Base-by-base conservation (phyloP, 495 filamentous ascomycete genomes). In the Penicillium ucsense region DNA sequence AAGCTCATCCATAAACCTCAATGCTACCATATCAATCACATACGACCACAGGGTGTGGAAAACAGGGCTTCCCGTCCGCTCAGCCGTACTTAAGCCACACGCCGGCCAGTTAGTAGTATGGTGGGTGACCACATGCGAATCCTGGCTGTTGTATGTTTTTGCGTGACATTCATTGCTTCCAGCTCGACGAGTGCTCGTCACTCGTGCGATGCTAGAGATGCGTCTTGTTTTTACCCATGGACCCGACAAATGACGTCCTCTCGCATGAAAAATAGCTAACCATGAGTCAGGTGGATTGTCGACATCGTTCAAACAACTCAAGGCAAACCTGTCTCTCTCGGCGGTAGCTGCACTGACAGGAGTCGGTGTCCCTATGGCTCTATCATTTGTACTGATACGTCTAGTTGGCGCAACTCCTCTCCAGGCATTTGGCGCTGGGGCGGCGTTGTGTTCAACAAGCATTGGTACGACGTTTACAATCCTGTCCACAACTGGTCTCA, bases 391-490 rank as follows among this genome's bases (percentile, higher is more conserved):
- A 27, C 66, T 88, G 2, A 64, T 44, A 51, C 48, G 57, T 9
- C 8, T 71, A 44, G 55, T 72, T 8, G 47, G 59, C 27, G 67
- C 73, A 43, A 77, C 66, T 4, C 56, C 70, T 3, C 61, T 87
- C 0, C 78, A 87, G 58, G 73, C 76, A 5, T 94, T 90, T 60
- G 78, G 85, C 3, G 80, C 86, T 6, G 87, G 86, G 12, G 85
- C 87, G 5, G 81, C 88, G 2, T 68, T 92, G 5, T 87, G 81
- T 53, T 81, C 83, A 3, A 92, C 87, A 2, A 84, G 79, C 51
- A 65, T 92, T 0, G 86, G 88, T 4, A 91, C 86, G 0, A 92
- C 84, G 0, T 91, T 90, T 46, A 78, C 83, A 3, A 78, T 92
- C 31, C 70, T 94, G 0, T 67, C 67, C 8, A 76, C 79, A 35